Evolutionary conservation across 176 grass and related monocot genomes (phyloP).

Genomic region (Metroxylon sagu): DNA sequence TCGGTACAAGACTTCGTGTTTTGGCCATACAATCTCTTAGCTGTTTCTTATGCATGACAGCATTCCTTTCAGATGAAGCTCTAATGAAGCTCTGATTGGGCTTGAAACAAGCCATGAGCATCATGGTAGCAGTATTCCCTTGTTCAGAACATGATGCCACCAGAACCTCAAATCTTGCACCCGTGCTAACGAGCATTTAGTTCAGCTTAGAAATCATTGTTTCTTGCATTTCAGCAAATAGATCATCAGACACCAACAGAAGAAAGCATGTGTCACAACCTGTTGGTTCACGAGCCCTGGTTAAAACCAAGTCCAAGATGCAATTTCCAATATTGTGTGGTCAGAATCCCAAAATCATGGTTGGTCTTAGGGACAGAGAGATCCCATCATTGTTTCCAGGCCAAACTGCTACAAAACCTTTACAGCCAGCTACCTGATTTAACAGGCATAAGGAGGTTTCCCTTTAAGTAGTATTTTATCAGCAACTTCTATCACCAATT

Average conservation of each 20-base stretch:
- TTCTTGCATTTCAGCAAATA: slow-evolving; percentile 60
- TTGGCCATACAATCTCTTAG: slow-evolving; percentile 51
- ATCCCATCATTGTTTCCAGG: slow-evolving; percentile 31
- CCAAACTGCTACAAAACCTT: slow-evolving; percentile 79
- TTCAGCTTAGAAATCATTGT: slow-evolving; percentile 55
- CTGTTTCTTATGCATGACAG: slow-evolving; percentile 70
- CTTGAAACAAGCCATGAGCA: slow-evolving; percentile 68
- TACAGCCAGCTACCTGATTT: slow-evolving; percentile 88
- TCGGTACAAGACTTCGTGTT: slow-evolving; percentile 67
- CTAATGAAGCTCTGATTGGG: too few species aligned
- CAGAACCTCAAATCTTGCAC: slow-evolving; percentile 61
- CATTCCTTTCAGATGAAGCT: slow-evolving; percentile 71
- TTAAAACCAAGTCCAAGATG: slow-evolving; percentile 71
- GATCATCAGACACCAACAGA: slow-evolving; percentile 48
- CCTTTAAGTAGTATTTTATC: slow-evolving; percentile 37
- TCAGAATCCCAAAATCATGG: slow-evolving; percentile 68
- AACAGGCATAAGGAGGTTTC: slow-evolving; percentile 67
- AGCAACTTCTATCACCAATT: slow-evolving; percentile 68
- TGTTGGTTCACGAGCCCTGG: slow-evolving; percentile 80
- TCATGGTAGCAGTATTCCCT: slow-evolving; percentile 53
- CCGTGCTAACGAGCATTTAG: slow-evolving; percentile 42
- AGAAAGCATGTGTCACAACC: slow-evolving; percentile 65
- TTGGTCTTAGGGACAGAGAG: slow-evolving; percentile 50
- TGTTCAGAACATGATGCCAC: slow-evolving; percentile 61
- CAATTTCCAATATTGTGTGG: slow-evolving; percentile 61